These are phyloP conservation scores for Exophiala viscosa DNA, from an alignment of 2,329 filamentous ascomycete genomes.

Conservation along the genomic window DNA sequence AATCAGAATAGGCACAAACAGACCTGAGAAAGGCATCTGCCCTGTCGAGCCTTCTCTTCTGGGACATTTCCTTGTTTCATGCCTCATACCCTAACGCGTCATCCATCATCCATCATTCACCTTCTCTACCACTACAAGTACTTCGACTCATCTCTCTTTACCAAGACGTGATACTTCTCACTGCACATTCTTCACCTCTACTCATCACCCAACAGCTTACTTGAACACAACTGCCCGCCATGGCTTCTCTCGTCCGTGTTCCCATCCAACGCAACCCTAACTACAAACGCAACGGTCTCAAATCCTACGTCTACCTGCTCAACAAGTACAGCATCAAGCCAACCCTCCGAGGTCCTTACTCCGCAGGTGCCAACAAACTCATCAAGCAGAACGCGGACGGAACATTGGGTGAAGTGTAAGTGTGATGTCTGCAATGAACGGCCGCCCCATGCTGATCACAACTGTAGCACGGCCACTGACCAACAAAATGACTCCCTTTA, in stretches of 20 bases:
- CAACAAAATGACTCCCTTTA: constrained; percentile 66
- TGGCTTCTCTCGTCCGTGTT: constrained; percentile 38
- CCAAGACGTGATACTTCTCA: background rate
- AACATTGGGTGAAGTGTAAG: constrained; percentile 16
- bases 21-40: no score
- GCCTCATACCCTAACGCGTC: no score
- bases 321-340: constrained; percentile 62
- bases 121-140: no score
- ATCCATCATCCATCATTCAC: no score
- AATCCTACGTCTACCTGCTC: constrained; percentile 60
- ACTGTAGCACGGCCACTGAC: constrained; percentile 56
- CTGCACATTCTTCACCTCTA: background rate
- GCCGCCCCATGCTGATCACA: background rate
- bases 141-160: background rate
- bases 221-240: background rate
- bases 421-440: background rate
- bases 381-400: constrained; percentile 16
- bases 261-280: constrained; percentile 55
- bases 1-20: no score
- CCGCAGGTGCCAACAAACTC: constrained; percentile 43
- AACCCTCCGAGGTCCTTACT: constrained; percentile 61
- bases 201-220: background rate
- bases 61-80: no score
- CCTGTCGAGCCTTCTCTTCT: no score
- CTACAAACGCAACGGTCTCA: constrained; percentile 57